Percentiles rank a stretch among this genome's conserved stretches.
These are phyloP conservation scores for Fusarium solani-melongenae DNA, from an alignment of 2,329 filamentous ascomycete species.

Conservation along the genomic window DNA sequence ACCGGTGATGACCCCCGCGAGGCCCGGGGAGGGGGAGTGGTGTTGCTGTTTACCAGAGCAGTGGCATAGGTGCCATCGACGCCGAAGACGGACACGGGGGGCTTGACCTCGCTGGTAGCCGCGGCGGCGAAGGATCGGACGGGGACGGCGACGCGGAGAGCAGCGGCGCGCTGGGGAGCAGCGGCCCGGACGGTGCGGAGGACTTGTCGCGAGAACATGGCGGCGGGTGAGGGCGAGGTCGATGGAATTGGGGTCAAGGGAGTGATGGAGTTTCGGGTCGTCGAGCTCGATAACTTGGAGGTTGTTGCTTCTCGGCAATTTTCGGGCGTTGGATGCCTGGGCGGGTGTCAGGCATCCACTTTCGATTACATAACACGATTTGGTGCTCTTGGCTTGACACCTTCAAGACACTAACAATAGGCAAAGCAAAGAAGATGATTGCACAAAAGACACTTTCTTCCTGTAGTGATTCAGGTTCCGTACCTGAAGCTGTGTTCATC, in stretches of 20 bases:
- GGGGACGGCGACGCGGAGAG: constrained; percentile 57
- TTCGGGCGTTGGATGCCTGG: constrained; percentile 54
- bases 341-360: constrained; percentile 51
- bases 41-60: constrained; percentile 81
- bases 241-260: constrained; percentile 28
- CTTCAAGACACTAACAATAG: not conserved
- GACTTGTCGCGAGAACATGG: constrained; percentile 71
- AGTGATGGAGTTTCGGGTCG: constrained; percentile 39
- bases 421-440: not conserved
- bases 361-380: constrained; percentile 45
- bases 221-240: constrained; percentile 30
- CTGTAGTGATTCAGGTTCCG: not conserved
- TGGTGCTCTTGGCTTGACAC: not conserved
- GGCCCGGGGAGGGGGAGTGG: constrained; percentile 1
- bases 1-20: not conserved
- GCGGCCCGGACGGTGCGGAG: constrained; percentile 67
- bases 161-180: constrained; percentile 67
- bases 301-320: constrained; percentile 55
- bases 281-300: constrained; percentile 48
- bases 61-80: constrained; percentile 98
- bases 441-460: not conserved
- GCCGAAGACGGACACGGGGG: constrained; percentile 92
- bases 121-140: constrained; percentile 85
- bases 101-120: constrained; percentile 75
- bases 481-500: not conserved